These are phyloP conservation scores for Mycena sp. DNA, from an alignment of 1,284 basidiomycete species.

Conservation along the genomic window DNA sequence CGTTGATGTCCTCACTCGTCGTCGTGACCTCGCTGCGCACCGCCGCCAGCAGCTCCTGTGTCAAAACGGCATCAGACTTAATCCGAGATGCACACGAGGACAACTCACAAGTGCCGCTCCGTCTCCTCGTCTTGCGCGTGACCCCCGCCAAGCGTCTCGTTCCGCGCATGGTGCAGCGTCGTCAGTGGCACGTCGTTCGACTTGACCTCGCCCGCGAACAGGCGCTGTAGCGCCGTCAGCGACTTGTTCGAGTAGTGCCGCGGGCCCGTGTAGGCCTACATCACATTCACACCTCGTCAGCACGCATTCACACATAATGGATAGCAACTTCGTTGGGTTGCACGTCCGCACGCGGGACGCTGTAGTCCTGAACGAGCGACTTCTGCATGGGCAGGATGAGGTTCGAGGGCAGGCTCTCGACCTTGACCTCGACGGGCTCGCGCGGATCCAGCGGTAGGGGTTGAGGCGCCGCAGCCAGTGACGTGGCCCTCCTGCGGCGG, in stretches of 20 bases:
- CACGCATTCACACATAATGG: too few species aligned
- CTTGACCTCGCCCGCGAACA: constrained; percentile 72
- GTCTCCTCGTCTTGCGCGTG: constrained; percentile 66
- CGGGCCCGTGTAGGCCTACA: constrained; percentile 29
- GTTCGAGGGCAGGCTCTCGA: constrained; percentile 76
- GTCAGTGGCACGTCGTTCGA: constrained; percentile 69
- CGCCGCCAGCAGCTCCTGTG: constrained; percentile 72
- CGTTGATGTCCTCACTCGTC: constrained; percentile 61
- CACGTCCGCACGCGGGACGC: constrained; percentile 49
- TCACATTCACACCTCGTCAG: too few species aligned
- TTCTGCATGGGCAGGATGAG: constrained; percentile 83
- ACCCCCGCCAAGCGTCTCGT: constrained; percentile 47
- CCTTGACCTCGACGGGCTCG: constrained; percentile 78
- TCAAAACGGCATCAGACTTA: constrained; percentile 6
- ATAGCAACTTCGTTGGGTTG: too few species aligned
- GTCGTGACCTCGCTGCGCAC: constrained; percentile 60
- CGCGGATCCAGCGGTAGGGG: constrained; percentile 86
- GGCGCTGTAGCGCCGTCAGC: constrained; percentile 65
- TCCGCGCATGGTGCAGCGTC: constrained; percentile 57
- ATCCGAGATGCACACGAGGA: neutral
- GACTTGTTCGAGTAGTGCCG: constrained; percentile 65
- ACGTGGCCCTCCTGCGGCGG: constrained; percentile 60
- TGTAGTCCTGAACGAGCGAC: constrained; percentile 72
- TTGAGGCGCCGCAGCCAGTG: constrained; percentile 85
- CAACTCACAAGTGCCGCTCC: constrained; percentile 74